Conservation (phyloP, 768 basidiomycete species). For the Pulveroboletus frians region DNA sequence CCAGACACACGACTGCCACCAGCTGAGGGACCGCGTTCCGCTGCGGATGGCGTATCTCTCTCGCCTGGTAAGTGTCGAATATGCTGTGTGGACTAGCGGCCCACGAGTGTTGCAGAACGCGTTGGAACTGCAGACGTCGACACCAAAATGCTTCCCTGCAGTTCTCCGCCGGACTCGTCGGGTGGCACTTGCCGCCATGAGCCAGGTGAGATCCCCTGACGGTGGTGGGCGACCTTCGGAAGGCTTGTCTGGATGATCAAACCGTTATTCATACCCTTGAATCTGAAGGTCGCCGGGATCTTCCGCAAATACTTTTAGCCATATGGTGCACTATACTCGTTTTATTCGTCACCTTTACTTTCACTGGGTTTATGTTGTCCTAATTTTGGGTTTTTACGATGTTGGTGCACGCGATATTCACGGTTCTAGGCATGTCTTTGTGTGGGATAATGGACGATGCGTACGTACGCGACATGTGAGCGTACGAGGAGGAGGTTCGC, state of each 20-base stretch:
- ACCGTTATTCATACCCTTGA: conserved; percentile 37
- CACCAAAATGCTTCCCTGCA: conserved; percentile 1
- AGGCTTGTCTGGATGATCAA: conserved; percentile 38
- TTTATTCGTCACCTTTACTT: conserved; percentile 20
- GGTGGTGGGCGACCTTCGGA: conserved; percentile 48
- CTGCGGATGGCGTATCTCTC: neutral
- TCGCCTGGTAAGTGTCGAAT: conserved; percentile 12
- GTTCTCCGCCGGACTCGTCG: conserved; percentile 5
- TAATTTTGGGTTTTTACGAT: conserved; percentile 16
- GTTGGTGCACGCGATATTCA: conserved; percentile 13
- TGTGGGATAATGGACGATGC: conserved; percentile 16
- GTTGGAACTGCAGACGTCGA: neutral
- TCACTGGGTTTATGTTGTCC: conserved; percentile 19
- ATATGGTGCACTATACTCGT: conserved; percentile 20
- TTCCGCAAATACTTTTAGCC: conserved; percentile 38
- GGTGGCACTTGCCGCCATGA: conserved; percentile 8
- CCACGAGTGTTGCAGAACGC: conserved; percentile 11
- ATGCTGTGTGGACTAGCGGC: conserved; percentile 1
- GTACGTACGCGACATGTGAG: no score
- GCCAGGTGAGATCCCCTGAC: conserved; percentile 34
- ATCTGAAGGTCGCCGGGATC: conserved; percentile 47
- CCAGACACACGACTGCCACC: conserved; percentile 2
- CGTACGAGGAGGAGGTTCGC: conserved; percentile 29
- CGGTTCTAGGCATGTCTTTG: conserved; percentile 4
- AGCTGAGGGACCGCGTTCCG: neutral